These are phyloP conservation scores for Citrus medica DNA, from an alignment of 345 rosid species.

Conservation along the genomic window DNA sequence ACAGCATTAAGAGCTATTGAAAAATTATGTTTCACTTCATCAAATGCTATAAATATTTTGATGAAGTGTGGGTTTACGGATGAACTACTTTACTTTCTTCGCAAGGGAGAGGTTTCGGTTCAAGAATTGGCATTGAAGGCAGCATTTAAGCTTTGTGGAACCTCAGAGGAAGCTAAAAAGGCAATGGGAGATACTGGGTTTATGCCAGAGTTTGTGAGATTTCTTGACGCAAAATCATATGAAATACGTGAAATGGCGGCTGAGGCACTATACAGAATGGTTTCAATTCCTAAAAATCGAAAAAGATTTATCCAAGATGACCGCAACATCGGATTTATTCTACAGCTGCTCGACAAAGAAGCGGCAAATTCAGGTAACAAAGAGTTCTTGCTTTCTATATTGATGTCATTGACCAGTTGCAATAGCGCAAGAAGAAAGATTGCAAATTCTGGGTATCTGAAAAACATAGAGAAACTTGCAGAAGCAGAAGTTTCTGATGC, in stretches of 20 bases:
- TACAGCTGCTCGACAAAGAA: slow-evolving; percentile 59
- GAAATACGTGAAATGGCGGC: slow-evolving; percentile 81
- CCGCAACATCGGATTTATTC: slow-evolving; percentile 49
- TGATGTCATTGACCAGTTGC: slow-evolving; percentile 69
- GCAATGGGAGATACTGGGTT: slow-evolving; percentile 80
- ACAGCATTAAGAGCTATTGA: slow-evolving; percentile 61
- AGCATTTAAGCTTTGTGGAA: slow-evolving; percentile 50
- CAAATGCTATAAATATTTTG: slow-evolving; percentile 35
- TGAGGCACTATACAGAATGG: slow-evolving; percentile 51
- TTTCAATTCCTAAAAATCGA: slow-evolving; percentile 59
- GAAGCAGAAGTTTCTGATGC: slow-evolving; percentile 80
- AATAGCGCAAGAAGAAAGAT: slow-evolving; percentile 77
- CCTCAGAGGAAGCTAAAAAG: slow-evolving; percentile 63
- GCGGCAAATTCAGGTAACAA: slow-evolving; percentile 56
- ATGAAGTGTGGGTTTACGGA: slow-evolving; percentile 54
- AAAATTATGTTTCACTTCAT: slow-evolving; percentile 65
- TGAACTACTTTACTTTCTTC: slow-evolving; percentile 48
- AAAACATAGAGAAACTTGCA: slow-evolving; percentile 82
- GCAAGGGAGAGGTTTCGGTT: slow-evolving; percentile 61
- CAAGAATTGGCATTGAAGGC: slow-evolving; percentile 80
- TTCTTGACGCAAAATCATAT: slow-evolving; percentile 72
- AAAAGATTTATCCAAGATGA: slow-evolving; percentile 75
- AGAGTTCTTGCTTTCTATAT: slow-evolving; percentile 59
- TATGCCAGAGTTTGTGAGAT: slow-evolving; percentile 69
- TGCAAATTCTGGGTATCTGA: slow-evolving; percentile 65